phyloP scores from a whole-genome alignment of 345 rosid species.

The Populus simonii region DNA sequence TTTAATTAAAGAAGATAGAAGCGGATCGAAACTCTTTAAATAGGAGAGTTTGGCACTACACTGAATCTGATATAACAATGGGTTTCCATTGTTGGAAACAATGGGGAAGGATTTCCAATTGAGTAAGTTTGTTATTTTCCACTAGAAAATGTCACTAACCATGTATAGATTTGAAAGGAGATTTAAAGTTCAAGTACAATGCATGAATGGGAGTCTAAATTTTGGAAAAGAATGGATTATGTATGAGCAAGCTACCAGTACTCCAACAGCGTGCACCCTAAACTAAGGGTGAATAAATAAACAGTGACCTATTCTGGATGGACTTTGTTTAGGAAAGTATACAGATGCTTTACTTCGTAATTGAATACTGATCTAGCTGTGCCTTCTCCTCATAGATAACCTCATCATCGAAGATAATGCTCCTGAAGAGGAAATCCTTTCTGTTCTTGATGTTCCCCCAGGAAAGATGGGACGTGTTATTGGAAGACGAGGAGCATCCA shows the following conservation, averaged over 20 bases:
- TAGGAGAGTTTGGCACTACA: background rate
- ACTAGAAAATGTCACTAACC: background rate
- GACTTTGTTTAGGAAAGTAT: background rate
- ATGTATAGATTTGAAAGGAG: background rate
- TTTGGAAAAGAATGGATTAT: background rate
- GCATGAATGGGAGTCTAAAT: background rate
- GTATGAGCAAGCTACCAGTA: background rate
- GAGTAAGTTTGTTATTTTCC: background rate
- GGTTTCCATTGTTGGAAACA: background rate
- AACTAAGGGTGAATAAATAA: background rate
- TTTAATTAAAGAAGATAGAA: background rate
- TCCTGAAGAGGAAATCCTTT: conserved; percentile 75
- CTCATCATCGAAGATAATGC: conserved; percentile 37
- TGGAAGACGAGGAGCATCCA: conserved; percentile 82
- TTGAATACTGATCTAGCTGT: conserved; percentile 7
- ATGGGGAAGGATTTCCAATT: background rate
- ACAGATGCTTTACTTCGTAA: background rate
- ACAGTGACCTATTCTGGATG: background rate
- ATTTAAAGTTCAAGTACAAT: background rate
- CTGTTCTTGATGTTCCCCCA: conserved; percentile 76
- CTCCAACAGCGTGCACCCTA: background rate
- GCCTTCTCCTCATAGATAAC: conserved; percentile 41
- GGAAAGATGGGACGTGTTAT: conserved; percentile 92
- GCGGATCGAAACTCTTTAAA: background rate
- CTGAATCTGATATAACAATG: background rate